Percentiles rank a stretch among this genome's conserved stretches.
phyloP scores from a whole-genome alignment of 2,329 filamentous ascomycete genomes.

The Cyclaneusma minus region DNA sequence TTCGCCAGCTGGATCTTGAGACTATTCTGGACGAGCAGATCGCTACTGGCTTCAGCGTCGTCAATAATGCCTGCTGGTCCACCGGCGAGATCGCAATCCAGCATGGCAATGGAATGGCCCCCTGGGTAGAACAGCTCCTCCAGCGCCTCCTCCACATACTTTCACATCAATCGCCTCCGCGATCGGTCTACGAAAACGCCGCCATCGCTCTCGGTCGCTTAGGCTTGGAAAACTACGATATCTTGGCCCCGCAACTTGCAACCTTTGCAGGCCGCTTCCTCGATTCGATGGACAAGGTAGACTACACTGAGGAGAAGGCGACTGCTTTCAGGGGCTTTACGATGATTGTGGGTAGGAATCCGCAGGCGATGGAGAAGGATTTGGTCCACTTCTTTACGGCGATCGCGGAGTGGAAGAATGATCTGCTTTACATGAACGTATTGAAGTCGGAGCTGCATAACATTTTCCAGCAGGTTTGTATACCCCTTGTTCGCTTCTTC shows the following conservation, averaged over 20 bases:
- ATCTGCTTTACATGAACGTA: slow-evolving; percentile 14
- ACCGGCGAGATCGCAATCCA: slow-evolving; percentile 82
- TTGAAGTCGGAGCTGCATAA: no score
- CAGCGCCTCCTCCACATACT: slow-evolving; percentile 69
- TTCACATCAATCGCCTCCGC: slow-evolving; percentile 69
- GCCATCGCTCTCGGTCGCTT: slow-evolving; percentile 83
- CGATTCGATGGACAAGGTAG: slow-evolving; percentile 65
- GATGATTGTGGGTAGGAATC: slow-evolving; percentile 69
- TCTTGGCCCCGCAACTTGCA: slow-evolving; percentile 63
- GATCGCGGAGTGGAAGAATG: slow-evolving; percentile 61
- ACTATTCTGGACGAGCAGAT: slow-evolving; percentile 63
- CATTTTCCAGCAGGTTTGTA: no score
- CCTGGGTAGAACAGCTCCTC: slow-evolving; percentile 64
- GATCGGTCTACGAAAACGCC: slow-evolving; percentile 82
- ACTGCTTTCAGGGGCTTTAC: slow-evolving; percentile 88
- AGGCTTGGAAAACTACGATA: slow-evolving; percentile 61
- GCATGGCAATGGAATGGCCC: slow-evolving; percentile 57
- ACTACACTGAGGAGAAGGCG: slow-evolving; percentile 84
- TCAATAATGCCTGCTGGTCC: slow-evolving; percentile 98
- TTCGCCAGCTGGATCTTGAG: slow-evolving; percentile 76
- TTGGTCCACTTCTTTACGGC: slow-evolving; percentile 69
- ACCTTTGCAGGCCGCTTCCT: slow-evolving; percentile 76
- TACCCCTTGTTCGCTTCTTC: neutral
- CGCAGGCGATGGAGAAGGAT: slow-evolving; percentile 78
- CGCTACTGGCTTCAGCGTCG: slow-evolving; percentile 74